Evolutionary conservation across 2,329 filamentous ascomycete genomes (phyloP).

Genomic region (Madurella mycetomatis): DNA sequence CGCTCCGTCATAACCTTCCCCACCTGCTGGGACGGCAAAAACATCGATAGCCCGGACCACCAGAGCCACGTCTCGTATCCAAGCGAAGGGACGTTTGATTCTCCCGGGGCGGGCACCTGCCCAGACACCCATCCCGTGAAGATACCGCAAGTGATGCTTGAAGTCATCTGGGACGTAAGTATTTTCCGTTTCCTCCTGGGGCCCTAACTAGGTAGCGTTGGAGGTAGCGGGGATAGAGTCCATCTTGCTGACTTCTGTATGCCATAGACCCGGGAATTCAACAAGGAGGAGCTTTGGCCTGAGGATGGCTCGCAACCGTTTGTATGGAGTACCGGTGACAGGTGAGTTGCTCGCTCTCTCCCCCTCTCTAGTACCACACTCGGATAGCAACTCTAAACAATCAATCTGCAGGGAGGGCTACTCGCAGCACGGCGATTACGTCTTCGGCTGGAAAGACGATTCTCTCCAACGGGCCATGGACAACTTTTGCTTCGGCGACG

Average conservation of each 20-base stretch:
- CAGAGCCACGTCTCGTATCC: conserved; percentile 25
- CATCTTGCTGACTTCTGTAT: not conserved
- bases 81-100: conserved; percentile 3
- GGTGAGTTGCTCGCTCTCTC: not conserved
- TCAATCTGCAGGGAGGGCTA: conserved; percentile 25
- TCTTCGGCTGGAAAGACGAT: conserved; percentile 15
- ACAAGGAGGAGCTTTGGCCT: conserved; percentile 8
- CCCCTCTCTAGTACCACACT: conserved; percentile 4
- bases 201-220: too few relatives aligned
- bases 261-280: conserved; percentile 7
- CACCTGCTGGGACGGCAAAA: conserved; percentile 50
- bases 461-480: conserved; percentile 16
- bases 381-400: too few relatives aligned
- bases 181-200: not conserved
- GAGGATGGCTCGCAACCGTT: conserved; percentile 16
- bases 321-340: conserved; percentile 17
- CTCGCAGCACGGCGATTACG: conserved; percentile 18
- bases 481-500: conserved; percentile 11
- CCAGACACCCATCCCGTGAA: conserved; percentile 36
- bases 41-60: conserved; percentile 44
- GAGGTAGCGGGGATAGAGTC: too few relatives aligned
- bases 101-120: conserved; percentile 23
- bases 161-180: conserved; percentile 29
- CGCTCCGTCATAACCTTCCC: conserved; percentile 33
- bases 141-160: conserved; percentile 38